Conservation (phyloP, 305 asterid genomes). For the Fraxinus xanthoxyloides region DNA sequence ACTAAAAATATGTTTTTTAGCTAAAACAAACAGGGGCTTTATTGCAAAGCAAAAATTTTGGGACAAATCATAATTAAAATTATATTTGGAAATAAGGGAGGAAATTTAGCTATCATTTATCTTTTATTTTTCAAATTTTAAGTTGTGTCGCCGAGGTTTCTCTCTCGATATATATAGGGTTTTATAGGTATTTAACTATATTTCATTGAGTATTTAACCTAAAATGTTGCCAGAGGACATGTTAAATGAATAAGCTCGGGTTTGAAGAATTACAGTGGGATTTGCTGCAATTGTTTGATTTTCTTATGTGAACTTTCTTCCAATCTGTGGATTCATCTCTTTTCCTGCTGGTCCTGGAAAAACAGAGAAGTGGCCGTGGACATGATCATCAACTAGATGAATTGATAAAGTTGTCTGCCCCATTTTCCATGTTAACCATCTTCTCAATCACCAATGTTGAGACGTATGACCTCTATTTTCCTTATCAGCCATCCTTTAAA, state of each 20-base stretch:
- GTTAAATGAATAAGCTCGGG: not conserved
- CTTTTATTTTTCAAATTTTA: not conserved
- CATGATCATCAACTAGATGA: not conserved
- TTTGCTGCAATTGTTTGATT: not conserved
- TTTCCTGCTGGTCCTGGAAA: not conserved
- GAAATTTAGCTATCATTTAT: not conserved
- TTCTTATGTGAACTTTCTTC: not conserved
- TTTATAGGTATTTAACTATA: not conserved
- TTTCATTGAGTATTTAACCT: not conserved
- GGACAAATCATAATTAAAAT: not conserved
- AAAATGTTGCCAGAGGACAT: not conserved
- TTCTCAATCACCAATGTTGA: not conserved
- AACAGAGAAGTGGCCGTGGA: not conserved
- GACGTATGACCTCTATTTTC: not conserved
- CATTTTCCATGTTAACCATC: not conserved
- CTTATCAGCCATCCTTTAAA: not conserved
- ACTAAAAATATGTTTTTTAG: too few relatives aligned
- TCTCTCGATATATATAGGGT: not conserved
- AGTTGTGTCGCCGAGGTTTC: not conserved
- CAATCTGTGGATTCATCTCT: not conserved
- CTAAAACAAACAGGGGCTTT: not conserved
- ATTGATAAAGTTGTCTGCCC: not conserved
- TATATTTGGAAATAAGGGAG: not conserved
- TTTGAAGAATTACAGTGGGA: not conserved
- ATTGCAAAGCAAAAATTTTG: not conserved